These are phyloP conservation scores for Nakazawaea ernobii DNA, from an alignment of 805 yeast genomes.

Conservation along the genomic window DNA sequence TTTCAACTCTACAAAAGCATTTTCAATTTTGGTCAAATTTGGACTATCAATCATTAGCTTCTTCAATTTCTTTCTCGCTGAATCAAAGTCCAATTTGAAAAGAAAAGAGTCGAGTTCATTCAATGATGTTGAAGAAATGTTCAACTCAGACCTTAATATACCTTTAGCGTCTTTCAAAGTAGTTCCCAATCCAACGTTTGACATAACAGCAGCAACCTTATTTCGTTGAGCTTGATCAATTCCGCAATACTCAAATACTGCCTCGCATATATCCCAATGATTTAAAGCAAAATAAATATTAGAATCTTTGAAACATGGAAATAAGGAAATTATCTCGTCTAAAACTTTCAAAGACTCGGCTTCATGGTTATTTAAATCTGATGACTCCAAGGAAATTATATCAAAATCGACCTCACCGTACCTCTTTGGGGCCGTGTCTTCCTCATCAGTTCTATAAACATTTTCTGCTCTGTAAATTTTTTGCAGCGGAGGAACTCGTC, in stretches of 20 bases:
- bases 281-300: constrained; percentile 61
- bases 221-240: constrained; percentile 68
- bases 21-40: constrained; percentile 51
- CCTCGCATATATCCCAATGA: constrained; percentile 74
- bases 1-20: constrained; percentile 54
- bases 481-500: constrained; percentile 39
- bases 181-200: constrained; percentile 69
- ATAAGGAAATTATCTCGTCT: constrained; percentile 60
- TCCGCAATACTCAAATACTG: constrained; percentile 76
- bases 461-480: constrained; percentile 74
- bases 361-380: constrained; percentile 56
- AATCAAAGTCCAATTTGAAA: constrained; percentile 63
- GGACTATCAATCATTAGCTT: constrained; percentile 75
- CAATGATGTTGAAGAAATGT: constrained; percentile 73
- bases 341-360: constrained; percentile 85
- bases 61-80: constrained; percentile 55
- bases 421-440: constrained; percentile 67
- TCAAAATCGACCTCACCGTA: constrained; percentile 87
- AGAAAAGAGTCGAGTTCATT: constrained; percentile 80
- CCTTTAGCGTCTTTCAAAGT: constrained; percentile 51
- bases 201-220: constrained; percentile 64
- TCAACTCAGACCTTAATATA: constrained; percentile 52
- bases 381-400: constrained; percentile 42
- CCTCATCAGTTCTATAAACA: constrained; percentile 68
- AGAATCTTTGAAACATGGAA: constrained; percentile 61